These are phyloP conservation scores for Penicillium sp. DNA, from an alignment of 2,329 filamentous ascomycete species.

Conservation along the genomic window DNA sequence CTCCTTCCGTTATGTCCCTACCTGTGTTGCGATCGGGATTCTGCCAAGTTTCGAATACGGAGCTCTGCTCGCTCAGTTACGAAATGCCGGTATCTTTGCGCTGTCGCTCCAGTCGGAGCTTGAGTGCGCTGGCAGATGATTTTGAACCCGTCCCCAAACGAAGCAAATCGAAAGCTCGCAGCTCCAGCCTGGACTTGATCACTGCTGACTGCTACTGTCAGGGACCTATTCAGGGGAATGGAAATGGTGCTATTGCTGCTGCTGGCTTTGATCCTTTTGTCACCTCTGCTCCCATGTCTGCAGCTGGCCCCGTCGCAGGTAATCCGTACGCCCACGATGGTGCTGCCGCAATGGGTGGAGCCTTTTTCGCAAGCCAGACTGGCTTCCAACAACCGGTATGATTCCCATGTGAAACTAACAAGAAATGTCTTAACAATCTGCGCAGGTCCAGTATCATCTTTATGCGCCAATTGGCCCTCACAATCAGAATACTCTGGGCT, in stretches of 20 bases:
- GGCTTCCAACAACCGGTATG: slow-evolving; percentile 64
- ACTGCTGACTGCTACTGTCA: slow-evolving; percentile 23
- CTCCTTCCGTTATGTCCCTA: slow-evolving; percentile 11
- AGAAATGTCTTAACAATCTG: background rate
- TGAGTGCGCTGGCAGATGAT: slow-evolving; percentile 26
- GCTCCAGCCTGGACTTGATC: slow-evolving; percentile 8
- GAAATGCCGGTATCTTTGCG: slow-evolving; percentile 5
- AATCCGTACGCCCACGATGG: slow-evolving; percentile 80
- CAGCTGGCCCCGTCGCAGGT: slow-evolving; percentile 51
- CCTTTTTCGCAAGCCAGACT: slow-evolving; percentile 63
- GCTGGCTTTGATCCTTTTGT: slow-evolving; percentile 63
- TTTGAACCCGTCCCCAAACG: slow-evolving; percentile 14
- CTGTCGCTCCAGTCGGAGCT: slow-evolving; percentile 13
- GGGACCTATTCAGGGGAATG: slow-evolving; percentile 43
- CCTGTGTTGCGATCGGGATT: background rate
- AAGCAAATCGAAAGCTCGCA: slow-evolving; percentile 4
- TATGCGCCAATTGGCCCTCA: slow-evolving; percentile 87
- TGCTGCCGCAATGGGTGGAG: slow-evolving; percentile 52
- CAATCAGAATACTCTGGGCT: slow-evolving; percentile 74
- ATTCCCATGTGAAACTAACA: background rate
- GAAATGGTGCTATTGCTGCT: slow-evolving; percentile 52
- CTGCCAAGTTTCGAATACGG: background rate
- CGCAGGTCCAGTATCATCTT: slow-evolving; percentile 79
- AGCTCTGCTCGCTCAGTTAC: background rate
- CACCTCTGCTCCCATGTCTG: slow-evolving; percentile 53